Percentiles rank a stretch among this genome's conserved stretches.
Conservation (phyloP, 2,329 filamentous ascomycete species). For the Fusarium palustre region DNA sequence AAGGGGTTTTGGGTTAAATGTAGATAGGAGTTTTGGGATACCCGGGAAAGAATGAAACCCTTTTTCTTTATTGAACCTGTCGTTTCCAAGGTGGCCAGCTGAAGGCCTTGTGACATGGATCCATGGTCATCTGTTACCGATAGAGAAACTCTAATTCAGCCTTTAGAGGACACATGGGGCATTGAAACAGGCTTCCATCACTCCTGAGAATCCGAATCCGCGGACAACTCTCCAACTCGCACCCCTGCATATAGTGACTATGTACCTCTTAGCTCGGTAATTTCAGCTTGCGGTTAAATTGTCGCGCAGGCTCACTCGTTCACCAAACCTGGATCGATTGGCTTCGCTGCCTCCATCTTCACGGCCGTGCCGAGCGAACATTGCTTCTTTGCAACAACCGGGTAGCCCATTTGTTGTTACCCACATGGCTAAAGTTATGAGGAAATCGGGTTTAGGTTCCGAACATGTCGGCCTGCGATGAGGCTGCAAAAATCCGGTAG, state of each 20-base stretch:
- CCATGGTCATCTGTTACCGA: not conserved
- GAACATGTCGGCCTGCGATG: not conserved
- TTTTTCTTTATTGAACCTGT: not conserved
- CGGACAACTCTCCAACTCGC: constrained; percentile 1
- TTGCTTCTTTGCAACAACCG: constrained; percentile 11
- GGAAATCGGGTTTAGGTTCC: not conserved
- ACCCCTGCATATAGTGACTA: constrained; percentile 14
- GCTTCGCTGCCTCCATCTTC: not conserved
- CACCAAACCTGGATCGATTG: not conserved
- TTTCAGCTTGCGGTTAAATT: not conserved
- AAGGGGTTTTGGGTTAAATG: constrained; percentile 25
- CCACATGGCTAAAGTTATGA: not conserved
- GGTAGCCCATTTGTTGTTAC: not conserved
- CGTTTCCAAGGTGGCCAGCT: not conserved
- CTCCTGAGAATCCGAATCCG: constrained; percentile 10
- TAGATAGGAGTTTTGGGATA: constrained; percentile 41
- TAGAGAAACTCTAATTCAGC: not conserved
- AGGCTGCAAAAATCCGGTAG: not conserved
- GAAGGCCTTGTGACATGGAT: constrained; percentile 3
- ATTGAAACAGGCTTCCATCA: constrained; percentile 14
- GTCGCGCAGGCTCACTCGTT: not conserved
- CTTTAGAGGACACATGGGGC: not conserved
- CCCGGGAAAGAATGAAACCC: constrained; percentile 32
- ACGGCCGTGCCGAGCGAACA: not conserved
- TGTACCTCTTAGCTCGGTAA: not conserved